Evolutionary conservation across 2,329 filamentous ascomycete species (phyloP), one percentile per base, ranked within the genome.

Genomic region (Phialocephala sp.): DNA sequence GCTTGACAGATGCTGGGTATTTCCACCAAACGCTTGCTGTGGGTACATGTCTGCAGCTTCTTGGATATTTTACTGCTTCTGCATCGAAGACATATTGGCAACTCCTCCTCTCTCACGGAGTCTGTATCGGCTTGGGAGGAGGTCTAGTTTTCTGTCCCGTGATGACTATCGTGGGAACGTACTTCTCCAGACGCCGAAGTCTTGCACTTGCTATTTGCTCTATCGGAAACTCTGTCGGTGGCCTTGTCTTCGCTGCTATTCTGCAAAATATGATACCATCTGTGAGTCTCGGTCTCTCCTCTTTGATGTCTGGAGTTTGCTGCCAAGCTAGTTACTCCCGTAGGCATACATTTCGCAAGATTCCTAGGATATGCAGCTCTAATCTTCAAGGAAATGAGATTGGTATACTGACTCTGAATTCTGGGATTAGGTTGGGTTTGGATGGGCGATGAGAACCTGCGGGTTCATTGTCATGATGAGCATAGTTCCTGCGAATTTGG

Each of bases 171-270:
- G 87, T 87, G 1, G 72, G 90, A 6, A 77, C 78, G 0, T 81
- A 81, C 63, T 82, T 82, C 68, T 68, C 71, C 2, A 73, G 72
- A 62, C 73, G 73, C 2, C 72, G 77, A 20, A 70, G 71, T 2
- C 57, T 79, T 0, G 80, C 79, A 1, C 67, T 80, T 0, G 74
- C 73, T 2, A 62, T 78, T 15, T 73, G 71, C 0, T 84, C 72
- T 0, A 84, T 83, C 0, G 90, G 89, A 0, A 86, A 85, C 32
- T 83, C 83, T 0, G 84, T 84, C 0, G 89, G 89, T 0, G 88
- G 88, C 0, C 78, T 90, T 24, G 80, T 91, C 2, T 91, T 89
- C 72, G 88, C 89, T 0, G 79, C 85, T 1, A 81, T 87, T 20
- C 80, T 84, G 8, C 76, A 79, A 37, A 71, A 75, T 37, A 66